Evolutionary conservation across 2,329 filamentous ascomycete genomes (phyloP).

Genomic region (Magnaporthiopsis poae): DNA sequence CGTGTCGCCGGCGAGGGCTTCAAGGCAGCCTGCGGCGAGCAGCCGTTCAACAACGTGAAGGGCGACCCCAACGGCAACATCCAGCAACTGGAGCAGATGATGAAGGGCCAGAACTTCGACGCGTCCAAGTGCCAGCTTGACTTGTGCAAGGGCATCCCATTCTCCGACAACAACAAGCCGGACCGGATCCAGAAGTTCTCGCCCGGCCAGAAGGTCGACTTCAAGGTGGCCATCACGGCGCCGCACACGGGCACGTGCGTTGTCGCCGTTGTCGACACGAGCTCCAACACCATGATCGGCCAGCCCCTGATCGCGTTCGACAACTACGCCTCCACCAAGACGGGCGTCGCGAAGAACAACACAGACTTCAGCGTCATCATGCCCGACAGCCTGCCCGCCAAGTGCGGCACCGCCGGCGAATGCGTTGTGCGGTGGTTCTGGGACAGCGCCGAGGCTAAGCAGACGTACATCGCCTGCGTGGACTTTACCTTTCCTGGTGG

Average conservation of each 20-base stretch:
- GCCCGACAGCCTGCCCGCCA: conserved; percentile 32
- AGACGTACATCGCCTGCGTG: conserved; percentile 49
- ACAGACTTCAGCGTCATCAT: conserved; percentile 44
- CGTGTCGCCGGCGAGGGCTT: conserved; percentile 43
- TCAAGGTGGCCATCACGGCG: conserved; percentile 37
- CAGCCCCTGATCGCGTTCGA: conserved; percentile 35
- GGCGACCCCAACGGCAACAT: conserved; percentile 48
- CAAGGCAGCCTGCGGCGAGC: conserved; percentile 41
- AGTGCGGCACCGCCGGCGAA: conserved; percentile 33
- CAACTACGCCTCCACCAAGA: conserved; percentile 38
- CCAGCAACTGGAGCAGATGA: conserved; percentile 43
- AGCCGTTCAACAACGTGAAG: conserved; percentile 42
- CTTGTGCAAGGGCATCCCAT: conserved; percentile 50
- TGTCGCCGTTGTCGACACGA: conserved; percentile 42
- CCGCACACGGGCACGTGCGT: conserved; percentile 47
- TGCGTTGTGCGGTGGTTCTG: conserved; percentile 48
- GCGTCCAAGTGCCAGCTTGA: conserved; percentile 38
- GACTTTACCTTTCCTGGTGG: conserved; percentile 30
- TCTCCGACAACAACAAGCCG: conserved; percentile 37
- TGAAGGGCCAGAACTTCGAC: conserved; percentile 38
- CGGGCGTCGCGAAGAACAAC: conserved; percentile 32
- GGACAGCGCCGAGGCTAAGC: conserved; percentile 30
- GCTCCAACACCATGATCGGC: conserved; percentile 39
- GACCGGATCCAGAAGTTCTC: conserved; percentile 42
- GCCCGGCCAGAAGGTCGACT: conserved; percentile 33